Conservation (phyloP, 1,284 basidiomycete species). For the Coniferiporia weirii region DNA sequence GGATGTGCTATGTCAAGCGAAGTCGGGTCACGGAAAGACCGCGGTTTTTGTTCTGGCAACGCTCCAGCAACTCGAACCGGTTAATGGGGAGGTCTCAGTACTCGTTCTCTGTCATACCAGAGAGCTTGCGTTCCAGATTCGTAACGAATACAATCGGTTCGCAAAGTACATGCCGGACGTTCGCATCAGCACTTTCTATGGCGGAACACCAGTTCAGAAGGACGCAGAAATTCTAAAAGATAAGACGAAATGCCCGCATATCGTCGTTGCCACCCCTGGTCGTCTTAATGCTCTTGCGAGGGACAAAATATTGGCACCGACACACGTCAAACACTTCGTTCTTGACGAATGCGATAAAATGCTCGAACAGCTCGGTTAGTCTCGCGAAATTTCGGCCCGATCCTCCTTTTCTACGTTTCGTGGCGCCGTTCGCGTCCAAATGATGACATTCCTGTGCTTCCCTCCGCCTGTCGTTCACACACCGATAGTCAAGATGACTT, state of each 20-base stretch:
- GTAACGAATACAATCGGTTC: constrained; percentile 99
- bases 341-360: constrained; percentile 99
- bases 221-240: constrained; percentile 93
- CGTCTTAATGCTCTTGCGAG: constrained; percentile 88
- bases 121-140: constrained; percentile 99
- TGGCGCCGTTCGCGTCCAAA: constrained; percentile 10
- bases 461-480: constrained; percentile 1
- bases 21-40: constrained; percentile 99
- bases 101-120: constrained; percentile 99
- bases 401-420: constrained; percentile 24
- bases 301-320: constrained; percentile 90
- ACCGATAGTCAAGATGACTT: neutral
- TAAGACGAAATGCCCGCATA: constrained; percentile 98
- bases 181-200: constrained; percentile 96
- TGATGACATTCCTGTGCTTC: constrained; percentile 8
- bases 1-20: constrained; percentile 99
- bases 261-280: constrained; percentile 97
- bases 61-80: constrained; percentile 97
- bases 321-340: constrained; percentile 97
- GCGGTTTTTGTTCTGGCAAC: constrained; percentile 98
- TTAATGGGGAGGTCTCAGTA: constrained; percentile 96
- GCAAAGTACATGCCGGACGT: constrained; percentile 99
- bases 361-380: constrained; percentile 99
- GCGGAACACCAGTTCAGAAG: constrained; percentile 92
- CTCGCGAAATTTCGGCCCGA: constrained; percentile 59